Percentiles rank a stretch among this genome's conserved stretches.
Conservation (phyloP, 768 basidiomycete species). For the Suillus variegatus region DNA sequence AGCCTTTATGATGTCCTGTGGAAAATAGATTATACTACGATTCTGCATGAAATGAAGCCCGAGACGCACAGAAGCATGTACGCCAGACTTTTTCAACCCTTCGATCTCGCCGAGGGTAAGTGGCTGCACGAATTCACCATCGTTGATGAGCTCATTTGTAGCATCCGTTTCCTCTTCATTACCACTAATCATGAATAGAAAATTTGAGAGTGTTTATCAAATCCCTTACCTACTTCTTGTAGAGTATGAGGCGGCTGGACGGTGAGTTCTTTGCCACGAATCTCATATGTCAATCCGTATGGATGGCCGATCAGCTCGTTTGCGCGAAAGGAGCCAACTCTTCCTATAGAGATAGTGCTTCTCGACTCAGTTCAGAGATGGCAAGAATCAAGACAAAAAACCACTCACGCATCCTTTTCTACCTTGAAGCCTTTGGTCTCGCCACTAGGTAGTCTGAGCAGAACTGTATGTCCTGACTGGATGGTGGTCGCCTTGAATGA, state of each 20-base stretch:
- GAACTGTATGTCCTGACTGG: constrained; percentile 70
- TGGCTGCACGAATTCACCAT: constrained; percentile 81
- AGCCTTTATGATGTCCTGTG: constrained; percentile 89
- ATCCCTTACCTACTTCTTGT: constrained; percentile 72
- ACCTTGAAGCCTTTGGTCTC: constrained; percentile 76
- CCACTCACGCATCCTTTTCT: constrained; percentile 67
- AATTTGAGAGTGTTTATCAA: constrained; percentile 2
- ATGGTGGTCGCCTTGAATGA: constrained; percentile 40
- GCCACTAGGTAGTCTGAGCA: constrained; percentile 78
- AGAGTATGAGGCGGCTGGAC: constrained; percentile 61
- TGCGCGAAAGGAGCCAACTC: constrained; percentile 81
- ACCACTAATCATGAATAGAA: constrained; percentile 2
- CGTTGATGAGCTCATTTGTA: constrained; percentile 94
- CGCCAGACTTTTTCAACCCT: constrained; percentile 76
- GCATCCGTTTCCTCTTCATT: constrained; percentile 90
- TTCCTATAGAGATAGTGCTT: constrained; percentile 77
- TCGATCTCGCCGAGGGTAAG: constrained; percentile 84
- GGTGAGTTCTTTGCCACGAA: constrained; percentile 68
- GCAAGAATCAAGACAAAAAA: constrained; percentile 4
- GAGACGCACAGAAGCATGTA: constrained; percentile 68
- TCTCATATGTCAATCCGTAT: constrained; percentile 90
- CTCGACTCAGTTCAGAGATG: constrained; percentile 5
- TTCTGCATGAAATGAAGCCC: constrained; percentile 4
- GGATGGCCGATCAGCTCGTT: constrained; percentile 79
- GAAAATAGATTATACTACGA: constrained; percentile 14